These are phyloP conservation scores for Malania oleifera DNA, from an alignment of 164 flowering plant genomes.

Conservation along the genomic window DNA sequence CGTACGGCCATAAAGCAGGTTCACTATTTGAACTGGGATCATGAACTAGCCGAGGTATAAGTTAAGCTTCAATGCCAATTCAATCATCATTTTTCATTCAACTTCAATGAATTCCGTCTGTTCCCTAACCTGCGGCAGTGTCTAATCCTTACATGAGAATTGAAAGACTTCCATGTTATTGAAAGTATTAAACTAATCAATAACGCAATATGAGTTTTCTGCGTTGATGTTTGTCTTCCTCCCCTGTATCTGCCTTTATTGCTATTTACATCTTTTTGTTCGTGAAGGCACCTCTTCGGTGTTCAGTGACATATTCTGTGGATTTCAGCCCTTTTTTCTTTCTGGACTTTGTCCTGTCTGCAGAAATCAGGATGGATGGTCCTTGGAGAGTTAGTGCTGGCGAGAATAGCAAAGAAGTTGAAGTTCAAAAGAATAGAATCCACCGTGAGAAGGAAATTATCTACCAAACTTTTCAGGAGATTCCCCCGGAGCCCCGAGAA, in stretches of 20 bases:
- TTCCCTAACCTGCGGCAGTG: no score
- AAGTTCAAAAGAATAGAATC: conserved; percentile 63
- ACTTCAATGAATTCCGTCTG: no score
- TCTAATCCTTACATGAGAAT: no score
- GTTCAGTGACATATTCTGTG: conserved; percentile 7
- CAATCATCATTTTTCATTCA: no score
- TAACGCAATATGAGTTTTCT: no score
- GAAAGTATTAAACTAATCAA: no score
- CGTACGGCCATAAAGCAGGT: no score
- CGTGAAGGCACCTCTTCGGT: background rate
- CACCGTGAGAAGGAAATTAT: conserved; percentile 67
- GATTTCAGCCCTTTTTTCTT: conserved; percentile 20
- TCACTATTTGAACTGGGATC: no score
- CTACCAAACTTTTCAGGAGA: conserved; percentile 43
- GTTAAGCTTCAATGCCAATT: no score
- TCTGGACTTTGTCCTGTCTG: conserved; percentile 29
- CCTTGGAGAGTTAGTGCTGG: conserved; percentile 67
- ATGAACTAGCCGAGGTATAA: no score
- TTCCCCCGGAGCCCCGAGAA: conserved; percentile 75
- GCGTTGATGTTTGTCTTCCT: background rate
- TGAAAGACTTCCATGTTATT: no score
- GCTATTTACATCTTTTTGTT: background rate
- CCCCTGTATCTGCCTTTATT: background rate
- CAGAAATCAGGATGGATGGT: conserved; percentile 53
- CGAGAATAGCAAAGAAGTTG: conserved; percentile 83